phyloP scores from a whole-genome alignment of 2,329 filamentous ascomycete genomes.

The Monosporascus cannonballus region DNA sequence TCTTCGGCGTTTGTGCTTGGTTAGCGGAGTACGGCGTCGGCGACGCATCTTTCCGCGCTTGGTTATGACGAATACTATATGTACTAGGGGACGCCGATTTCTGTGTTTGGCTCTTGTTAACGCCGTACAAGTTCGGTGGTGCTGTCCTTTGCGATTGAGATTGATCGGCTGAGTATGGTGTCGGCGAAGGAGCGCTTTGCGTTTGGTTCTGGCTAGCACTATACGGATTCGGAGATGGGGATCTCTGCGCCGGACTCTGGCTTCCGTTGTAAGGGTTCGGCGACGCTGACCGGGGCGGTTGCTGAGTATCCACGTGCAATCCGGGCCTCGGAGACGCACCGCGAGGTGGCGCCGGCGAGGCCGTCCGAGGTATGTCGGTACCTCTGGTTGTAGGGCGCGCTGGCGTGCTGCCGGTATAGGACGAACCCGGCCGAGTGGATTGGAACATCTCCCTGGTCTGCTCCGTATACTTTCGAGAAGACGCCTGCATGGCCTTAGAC shows the following conservation, averaged over 20 bases:
- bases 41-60: neutral
- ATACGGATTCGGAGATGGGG: conserved; percentile 49
- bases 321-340: conserved; percentile 57
- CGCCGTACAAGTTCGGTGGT: neutral
- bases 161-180: neutral
- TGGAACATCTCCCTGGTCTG: conserved; percentile 78
- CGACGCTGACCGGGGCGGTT: conserved; percentile 18
- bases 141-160: neutral
- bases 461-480: conserved; percentile 79
- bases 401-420: conserved; percentile 26
- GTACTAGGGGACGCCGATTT: neutral
- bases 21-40: neutral
- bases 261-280: neutral
- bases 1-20: neutral
- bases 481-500: conserved; percentile 90
- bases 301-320: conserved; percentile 40
- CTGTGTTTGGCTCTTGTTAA: neutral
- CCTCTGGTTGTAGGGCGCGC: conserved; percentile 55
- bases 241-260: conserved; percentile 28
- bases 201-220: conserved; percentile 25
- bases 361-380: conserved; percentile 50
- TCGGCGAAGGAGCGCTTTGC: neutral
- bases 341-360: conserved; percentile 65
- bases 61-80: neutral
- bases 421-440: conserved; percentile 29